Evolutionary conservation across 2,329 filamentous ascomycete species (phyloP).

Genomic region (Aspergillus chevalieri): DNA sequence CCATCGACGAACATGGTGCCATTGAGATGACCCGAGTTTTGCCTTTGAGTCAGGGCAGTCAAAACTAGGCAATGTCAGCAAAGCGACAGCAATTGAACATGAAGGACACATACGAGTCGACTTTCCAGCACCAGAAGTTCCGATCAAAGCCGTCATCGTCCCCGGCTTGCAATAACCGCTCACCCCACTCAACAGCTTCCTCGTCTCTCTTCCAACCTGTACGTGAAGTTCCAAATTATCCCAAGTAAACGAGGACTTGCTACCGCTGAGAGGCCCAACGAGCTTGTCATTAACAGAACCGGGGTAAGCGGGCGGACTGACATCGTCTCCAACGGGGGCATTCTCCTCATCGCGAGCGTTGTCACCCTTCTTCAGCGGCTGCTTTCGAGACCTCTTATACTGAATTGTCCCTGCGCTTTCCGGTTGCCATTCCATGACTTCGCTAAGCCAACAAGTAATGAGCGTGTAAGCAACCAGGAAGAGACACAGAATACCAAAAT

Average conservation of each 20-base stretch:
- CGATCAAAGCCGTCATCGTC: slow-evolving; percentile 69
- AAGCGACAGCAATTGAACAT: not conserved
- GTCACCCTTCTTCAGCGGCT: slow-evolving; percentile 5
- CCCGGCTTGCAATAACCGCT: slow-evolving; percentile 70
- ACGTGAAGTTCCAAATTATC: slow-evolving; percentile 61
- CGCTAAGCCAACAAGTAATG: slow-evolving; percentile 61
- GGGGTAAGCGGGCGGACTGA: slow-evolving; percentile 12
- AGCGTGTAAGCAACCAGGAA: slow-evolving; percentile 65
- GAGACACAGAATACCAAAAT: slow-evolving; percentile 68
- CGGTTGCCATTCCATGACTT: slow-evolving; percentile 55
- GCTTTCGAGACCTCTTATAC: slow-evolving; percentile 55
- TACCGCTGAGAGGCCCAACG: slow-evolving; percentile 39
- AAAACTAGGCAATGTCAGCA: slow-evolving; percentile 49
- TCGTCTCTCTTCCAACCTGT: slow-evolving; percentile 52
- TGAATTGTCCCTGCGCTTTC: slow-evolving; percentile 57
- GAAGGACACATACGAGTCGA: slow-evolving; percentile 22
- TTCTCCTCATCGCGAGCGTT: slow-evolving; percentile 18
- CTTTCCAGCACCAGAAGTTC: slow-evolving; percentile 70
- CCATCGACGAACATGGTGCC: slow-evolving; percentile 62
- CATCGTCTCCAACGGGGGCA: slow-evolving; percentile 19
- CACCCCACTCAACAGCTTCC: slow-evolving; percentile 58
- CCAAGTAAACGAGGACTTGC: slow-evolving; percentile 61
- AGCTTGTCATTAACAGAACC: slow-evolving; percentile 18
- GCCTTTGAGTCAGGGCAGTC: slow-evolving; percentile 64
- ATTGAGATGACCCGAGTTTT: slow-evolving; percentile 53